Evolutionary conservation across 768 basidiomycete genomes (phyloP), one percentile per base, ranked within the genome.

Genomic region (Termitomyces sp.): DNA sequence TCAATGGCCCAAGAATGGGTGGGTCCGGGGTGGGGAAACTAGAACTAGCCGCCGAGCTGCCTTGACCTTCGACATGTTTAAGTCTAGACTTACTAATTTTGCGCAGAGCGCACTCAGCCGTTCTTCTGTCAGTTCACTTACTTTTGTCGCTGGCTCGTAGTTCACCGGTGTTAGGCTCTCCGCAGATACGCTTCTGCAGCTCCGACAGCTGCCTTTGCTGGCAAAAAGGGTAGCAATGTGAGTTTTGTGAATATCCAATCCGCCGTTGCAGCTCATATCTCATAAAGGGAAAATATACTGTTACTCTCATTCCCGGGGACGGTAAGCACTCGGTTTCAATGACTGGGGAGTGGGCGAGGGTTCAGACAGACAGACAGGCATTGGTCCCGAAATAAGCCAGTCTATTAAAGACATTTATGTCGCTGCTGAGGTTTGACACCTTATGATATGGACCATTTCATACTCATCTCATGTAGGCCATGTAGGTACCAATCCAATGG

Each of bases 371-470:
- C 15, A 49, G 42, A 5, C 68, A 96, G 96, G 96, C 73, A 99
- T 99, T 80, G 97, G 97, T 49, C 96, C 97, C 42, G 97, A 99
- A 81, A 98, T 99, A 69, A 92, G 94, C 77, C 84, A 97, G 82
- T 89, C 95, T 65, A 88, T 99, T 70, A 97, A 96, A 78, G 80
- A 86, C 65, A 98, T 99, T 72, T 98, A 96, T 76, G 77, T 80
- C 42, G 90, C 92, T 65, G 96, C 97, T 65, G 83, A 90, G 57
- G 94, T 94, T 69, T 56, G 17, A 56, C 6, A 9, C 42, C 76
- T 68, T 7, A 12, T 40, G 5, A n/a, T 31, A 7, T 29, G 15
- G n/a, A 37, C 20, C 12, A 37, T 40, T 45, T 2, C 49, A 12
- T 14, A 15, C 36, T 60, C n/a, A 60, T 36, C n/a, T 55, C 25